Conservation (phyloP, 192 early-diverging fungal species). For the Rhizophagus sp. region DNA sequence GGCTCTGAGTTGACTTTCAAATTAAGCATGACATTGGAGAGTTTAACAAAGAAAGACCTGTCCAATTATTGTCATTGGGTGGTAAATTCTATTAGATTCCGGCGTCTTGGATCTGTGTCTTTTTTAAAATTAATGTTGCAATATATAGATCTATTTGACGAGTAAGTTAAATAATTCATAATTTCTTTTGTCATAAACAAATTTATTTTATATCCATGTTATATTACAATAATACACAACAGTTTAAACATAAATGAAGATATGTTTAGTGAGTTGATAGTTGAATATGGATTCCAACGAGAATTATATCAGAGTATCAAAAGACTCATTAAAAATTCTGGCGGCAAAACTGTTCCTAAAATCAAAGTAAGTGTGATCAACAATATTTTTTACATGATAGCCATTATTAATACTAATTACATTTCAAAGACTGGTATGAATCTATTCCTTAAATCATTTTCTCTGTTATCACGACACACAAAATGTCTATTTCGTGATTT, state of each 20-base stretch:
- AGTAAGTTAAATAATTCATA: not conserved
- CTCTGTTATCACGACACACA: not conserved
- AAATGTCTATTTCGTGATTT: constrained; percentile 17
- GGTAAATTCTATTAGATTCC: not conserved
- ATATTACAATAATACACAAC: not conserved
- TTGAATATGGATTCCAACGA: not conserved
- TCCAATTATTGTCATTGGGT: constrained; percentile 4
- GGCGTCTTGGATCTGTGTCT: not conserved
- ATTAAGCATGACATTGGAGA: not conserved
- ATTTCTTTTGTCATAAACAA: not conserved
- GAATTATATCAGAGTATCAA: constrained; percentile 26
- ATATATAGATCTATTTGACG: constrained; percentile 15
- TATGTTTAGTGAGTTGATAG: not conserved
- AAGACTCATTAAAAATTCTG: not conserved
- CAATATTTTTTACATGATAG: too few relatives aligned
- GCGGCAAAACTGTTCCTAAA: not conserved
- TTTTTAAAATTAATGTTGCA: constrained; percentile 15
- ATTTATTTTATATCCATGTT: not conserved
- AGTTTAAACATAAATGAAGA: not conserved
- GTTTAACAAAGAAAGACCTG: not conserved
- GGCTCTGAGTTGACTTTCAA: not conserved
- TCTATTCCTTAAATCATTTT: not conserved
- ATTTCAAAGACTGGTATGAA: not conserved
- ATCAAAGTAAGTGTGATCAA: not conserved
- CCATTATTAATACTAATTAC: too few relatives aligned